Evolutionary conservation across 176 grass and related monocot genomes (phyloP), one percentile per base, ranked within the genome.

Genomic region (Oryza rufipogon): DNA sequence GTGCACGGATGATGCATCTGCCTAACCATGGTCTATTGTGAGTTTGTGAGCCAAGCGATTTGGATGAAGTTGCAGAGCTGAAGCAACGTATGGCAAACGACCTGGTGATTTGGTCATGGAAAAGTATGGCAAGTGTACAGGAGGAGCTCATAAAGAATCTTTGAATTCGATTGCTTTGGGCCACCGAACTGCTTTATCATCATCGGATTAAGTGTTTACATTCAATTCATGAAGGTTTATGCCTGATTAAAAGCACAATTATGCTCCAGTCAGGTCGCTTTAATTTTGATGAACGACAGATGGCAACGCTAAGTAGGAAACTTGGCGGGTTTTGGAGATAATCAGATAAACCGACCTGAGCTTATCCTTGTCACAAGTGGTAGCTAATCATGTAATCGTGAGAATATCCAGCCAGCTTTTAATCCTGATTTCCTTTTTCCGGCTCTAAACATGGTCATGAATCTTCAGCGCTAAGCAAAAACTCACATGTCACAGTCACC

Each of bases 141-240:
- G 39, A 68, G 74, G 68, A 67, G 64, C 32, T 81, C 74, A 44
- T 75, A 45, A 81, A 87, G 91, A 97, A 94, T 97, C 78, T 97
- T 92, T 90, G 89, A 90, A 94, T 84, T 42, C 76, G 30, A 3
- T 91, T 88, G 79, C 94, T 90, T 97, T 30, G 81, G 73, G 91
- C 60, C 76, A 87, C 69, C 81, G 71, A 96, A 93, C 73, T 79
- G 85, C 65, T 77, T 87, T 80, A 83, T 80, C 14, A 74, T 75
- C 25, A n/a, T 45, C 46, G 48, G 11, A 14, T 6, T 17, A 72
- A 33, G 80, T 48, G 79, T 78, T 72, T 47, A 42, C 15, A 17
- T 51, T 36, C 67, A 64, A 7, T 15, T 68, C 23, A 15, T 79
- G 52, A 46, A 44, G 19, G 26, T 72, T 47, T 13, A 58, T 82